These are phyloP conservation scores for Ophiostoma pallidulum DNA, from an alignment of 2,329 filamentous ascomycete genomes.

Conservation along the genomic window DNA sequence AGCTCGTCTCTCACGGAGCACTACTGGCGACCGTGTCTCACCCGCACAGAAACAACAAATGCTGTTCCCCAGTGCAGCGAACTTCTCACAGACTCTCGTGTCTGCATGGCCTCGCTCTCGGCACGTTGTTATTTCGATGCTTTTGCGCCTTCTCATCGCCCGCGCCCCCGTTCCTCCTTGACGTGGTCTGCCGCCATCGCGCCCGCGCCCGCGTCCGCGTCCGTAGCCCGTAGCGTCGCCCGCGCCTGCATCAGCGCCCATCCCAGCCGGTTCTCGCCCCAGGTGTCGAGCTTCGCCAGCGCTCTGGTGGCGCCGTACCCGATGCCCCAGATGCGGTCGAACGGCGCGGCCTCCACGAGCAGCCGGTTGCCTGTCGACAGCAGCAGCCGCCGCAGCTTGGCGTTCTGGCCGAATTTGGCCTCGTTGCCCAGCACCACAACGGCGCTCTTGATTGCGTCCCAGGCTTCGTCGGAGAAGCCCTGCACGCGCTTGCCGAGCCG, in stretches of 20 bases:
- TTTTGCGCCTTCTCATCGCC: no score
- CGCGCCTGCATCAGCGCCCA: slow-evolving; percentile 51
- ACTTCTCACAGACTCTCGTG: no score
- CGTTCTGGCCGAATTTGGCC: slow-evolving; percentile 48
- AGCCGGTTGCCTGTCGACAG: slow-evolving; percentile 49
- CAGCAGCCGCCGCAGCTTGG: slow-evolving; percentile 36
- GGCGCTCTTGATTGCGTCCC: slow-evolving; percentile 30
- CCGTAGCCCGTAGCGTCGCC: no score
- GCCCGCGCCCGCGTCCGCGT: no score
- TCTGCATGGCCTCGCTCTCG: no score
- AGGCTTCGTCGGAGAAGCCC: slow-evolving; percentile 8
- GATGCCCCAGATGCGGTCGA: slow-evolving; percentile 57
- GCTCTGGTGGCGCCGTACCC: slow-evolving; percentile 47
- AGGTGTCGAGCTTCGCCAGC: slow-evolving; percentile 34
- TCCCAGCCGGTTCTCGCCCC: slow-evolving; percentile 58
- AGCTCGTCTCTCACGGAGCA: no score
- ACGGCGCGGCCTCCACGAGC: slow-evolving; percentile 52
- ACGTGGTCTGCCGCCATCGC: no score
- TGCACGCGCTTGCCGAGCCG: slow-evolving; percentile 10
- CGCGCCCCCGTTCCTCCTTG: no score
- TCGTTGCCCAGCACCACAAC: slow-evolving; percentile 51
- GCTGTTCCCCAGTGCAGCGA: no score
- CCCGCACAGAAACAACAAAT: no score
- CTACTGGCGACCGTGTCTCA: no score
- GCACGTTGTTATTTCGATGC: no score